Conservation (phyloP, 768 basidiomycete species). For the Imleria badia region DNA sequence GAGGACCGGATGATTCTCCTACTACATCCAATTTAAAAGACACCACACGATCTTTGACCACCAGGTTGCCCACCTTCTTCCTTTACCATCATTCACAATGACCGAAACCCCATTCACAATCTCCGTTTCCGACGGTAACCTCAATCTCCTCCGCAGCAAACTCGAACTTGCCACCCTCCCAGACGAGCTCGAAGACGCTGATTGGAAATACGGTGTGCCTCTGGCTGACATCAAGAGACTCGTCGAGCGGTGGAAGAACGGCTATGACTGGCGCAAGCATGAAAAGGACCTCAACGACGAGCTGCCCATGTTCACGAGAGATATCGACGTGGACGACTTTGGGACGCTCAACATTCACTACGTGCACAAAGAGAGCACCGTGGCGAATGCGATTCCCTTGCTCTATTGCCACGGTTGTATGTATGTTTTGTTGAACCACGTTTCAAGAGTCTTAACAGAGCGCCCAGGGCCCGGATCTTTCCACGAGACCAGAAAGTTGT, state of each 20-base stretch:
- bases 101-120: constrained; percentile 48
- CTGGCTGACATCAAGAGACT: constrained; percentile 49
- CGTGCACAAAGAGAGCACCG: constrained; percentile 50
- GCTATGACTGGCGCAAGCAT: constrained; percentile 55
- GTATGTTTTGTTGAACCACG: constrained; percentile 6
- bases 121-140: constrained; percentile 40
- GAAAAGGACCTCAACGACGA: constrained; percentile 51
- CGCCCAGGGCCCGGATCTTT: constrained; percentile 51
- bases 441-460: neutral
- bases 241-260: constrained; percentile 48
- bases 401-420: constrained; percentile 62
- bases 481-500: constrained; percentile 51
- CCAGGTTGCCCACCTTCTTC: too few relatives aligned
- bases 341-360: constrained; percentile 56
- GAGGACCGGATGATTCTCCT: neutral
- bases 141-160: constrained; percentile 44
- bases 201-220: constrained; percentile 52
- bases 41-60: too few relatives aligned
- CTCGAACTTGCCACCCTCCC: constrained; percentile 52
- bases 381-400: constrained; percentile 51
- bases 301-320: constrained; percentile 54
- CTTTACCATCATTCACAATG: constrained; percentile 11
- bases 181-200: constrained; percentile 53
- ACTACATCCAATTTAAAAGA: neutral
- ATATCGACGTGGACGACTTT: constrained; percentile 48